These are phyloP conservation scores for Chalciporus chontae DNA, from an alignment of 768 basidiomycete genomes.

Conservation along the genomic window DNA sequence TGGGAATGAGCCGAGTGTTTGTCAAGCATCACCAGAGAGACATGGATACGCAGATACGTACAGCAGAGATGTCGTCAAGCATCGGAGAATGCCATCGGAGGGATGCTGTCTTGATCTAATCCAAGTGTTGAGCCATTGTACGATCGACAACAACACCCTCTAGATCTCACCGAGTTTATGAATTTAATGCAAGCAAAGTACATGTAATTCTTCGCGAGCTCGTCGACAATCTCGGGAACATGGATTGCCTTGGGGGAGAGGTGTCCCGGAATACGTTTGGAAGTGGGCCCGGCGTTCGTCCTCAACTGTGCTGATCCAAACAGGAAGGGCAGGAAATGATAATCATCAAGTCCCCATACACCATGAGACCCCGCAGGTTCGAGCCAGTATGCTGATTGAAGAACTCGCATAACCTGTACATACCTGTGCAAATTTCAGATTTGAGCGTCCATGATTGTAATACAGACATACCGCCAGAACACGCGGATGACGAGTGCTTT, in stretches of 20 bases:
- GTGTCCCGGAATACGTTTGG: slow-evolving; percentile 47
- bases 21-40: too few relatives aligned
- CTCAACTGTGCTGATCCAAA: slow-evolving; percentile 78
- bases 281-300: slow-evolving; percentile 7
- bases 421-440: slow-evolving; percentile 42
- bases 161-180: slow-evolving; percentile 77
- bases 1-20: neutral
- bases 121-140: neutral
- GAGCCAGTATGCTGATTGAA: slow-evolving; percentile 95
- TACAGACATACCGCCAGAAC: slow-evolving; percentile 72
- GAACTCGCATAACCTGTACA: slow-evolving; percentile 72
- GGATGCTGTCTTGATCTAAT: slow-evolving; percentile 90
- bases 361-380: slow-evolving; percentile 99
- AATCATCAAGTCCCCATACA: slow-evolving; percentile 96
- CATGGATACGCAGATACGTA: slow-evolving; percentile 15
- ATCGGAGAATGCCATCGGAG: slow-evolving; percentile 98
- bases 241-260: slow-evolving; percentile 92
- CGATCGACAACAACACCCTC: neutral
- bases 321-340: slow-evolving; percentile 91
- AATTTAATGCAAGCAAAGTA: slow-evolving; percentile 95
- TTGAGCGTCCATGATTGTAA: neutral
- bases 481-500: slow-evolving; percentile 74
- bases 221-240: slow-evolving; percentile 85
- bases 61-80: slow-evolving; percentile 96
- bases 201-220: slow-evolving; percentile 91